These are phyloP conservation scores for Mycena filopes DNA, from an alignment of 768 basidiomycete genomes.

Conservation along the genomic window DNA sequence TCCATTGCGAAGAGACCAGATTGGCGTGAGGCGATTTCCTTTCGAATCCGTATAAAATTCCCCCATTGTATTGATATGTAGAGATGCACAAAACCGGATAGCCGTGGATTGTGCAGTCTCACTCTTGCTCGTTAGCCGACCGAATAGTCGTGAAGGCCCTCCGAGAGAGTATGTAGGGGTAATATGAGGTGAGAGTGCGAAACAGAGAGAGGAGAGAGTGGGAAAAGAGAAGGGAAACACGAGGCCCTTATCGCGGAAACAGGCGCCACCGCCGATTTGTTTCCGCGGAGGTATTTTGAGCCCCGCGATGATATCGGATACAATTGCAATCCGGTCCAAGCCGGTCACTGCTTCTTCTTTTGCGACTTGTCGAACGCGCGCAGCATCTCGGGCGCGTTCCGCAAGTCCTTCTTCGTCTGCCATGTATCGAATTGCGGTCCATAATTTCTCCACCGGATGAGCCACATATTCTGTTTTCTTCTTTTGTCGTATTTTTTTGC, in stretches of 20 bases:
- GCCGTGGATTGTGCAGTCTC: too few species aligned
- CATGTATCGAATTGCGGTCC: not conserved
- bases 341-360: not conserved
- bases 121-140: too few species aligned
- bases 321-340: not conserved
- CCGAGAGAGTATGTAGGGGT: too few species aligned
- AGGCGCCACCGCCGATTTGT: not conserved
- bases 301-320: not conserved
- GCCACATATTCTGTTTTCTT: not conserved
- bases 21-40: not conserved
- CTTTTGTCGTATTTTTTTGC: not conserved
- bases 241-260: too few species aligned
- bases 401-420: not conserved
- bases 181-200: too few species aligned
- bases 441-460: not conserved
- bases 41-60: not conserved
- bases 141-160: too few species aligned
- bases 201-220: too few species aligned
- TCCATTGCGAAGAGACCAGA: not conserved
- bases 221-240: too few species aligned
- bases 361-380: not conserved
- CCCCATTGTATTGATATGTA: not conserved
- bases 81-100: too few species aligned
- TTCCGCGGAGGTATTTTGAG: not conserved
- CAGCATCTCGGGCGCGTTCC: constrained; percentile 1